Conservation (phyloP, 2,329 filamentous ascomycete species). For the Tolypocladium endophyticum region DNA sequence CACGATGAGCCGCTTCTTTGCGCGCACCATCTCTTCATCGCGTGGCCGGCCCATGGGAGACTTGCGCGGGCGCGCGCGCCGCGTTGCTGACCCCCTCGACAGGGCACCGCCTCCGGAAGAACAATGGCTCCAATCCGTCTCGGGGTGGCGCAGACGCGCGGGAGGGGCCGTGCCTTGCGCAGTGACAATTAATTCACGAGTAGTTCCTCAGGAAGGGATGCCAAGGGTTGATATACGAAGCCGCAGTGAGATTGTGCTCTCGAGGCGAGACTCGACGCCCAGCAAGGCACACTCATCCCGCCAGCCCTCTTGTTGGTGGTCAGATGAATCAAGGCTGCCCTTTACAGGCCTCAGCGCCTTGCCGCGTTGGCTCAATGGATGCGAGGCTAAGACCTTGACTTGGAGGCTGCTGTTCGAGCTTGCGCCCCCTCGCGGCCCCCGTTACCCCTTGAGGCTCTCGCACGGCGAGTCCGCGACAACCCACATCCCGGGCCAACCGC, state of each 20-base stretch:
- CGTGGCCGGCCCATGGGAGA: not conserved
- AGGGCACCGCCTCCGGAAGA: not conserved
- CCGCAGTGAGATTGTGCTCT: not conserved
- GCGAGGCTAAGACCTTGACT: not conserved
- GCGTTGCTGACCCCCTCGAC: not conserved
- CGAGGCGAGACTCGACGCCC: not conserved
- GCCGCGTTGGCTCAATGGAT: not conserved
- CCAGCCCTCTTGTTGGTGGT: not conserved
- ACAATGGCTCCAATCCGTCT: not conserved
- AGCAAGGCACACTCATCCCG: not conserved
- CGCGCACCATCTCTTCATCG: not conserved
- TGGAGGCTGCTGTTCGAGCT: not conserved
- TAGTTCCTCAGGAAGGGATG: not conserved
- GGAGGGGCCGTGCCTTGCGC: not conserved
- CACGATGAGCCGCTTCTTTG: conserved; percentile 35
- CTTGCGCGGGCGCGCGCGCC: not conserved
- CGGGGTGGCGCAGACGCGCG: not conserved
- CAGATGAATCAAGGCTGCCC: not conserved
- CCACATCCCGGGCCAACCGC: not conserved
- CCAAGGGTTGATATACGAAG: not conserved
- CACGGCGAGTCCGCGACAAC: not conserved
- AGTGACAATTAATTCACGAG: not conserved
- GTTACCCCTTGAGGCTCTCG: not conserved
- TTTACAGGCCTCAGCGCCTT: not conserved
- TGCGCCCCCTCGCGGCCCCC: not conserved